Conservation (phyloP, 257 asterid genomes). For the Henckelia pumila region DNA sequence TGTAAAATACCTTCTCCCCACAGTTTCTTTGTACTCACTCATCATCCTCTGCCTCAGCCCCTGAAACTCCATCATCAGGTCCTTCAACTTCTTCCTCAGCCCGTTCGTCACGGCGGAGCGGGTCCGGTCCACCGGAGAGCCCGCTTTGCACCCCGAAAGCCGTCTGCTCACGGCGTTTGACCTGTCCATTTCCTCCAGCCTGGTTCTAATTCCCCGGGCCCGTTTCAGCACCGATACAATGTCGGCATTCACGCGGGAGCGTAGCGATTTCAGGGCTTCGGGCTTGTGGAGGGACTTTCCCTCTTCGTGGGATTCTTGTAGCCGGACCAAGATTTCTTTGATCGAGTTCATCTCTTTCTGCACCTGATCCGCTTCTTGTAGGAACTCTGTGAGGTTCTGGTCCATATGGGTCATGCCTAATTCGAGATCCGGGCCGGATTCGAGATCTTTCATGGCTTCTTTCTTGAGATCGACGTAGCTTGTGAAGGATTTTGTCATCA, state of each 20-base stretch:
- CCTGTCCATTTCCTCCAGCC: conserved; percentile 83
- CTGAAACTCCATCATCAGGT: conserved; percentile 94
- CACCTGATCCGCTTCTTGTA: conserved; percentile 74
- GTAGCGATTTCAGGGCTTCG: conserved; percentile 59
- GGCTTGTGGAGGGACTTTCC: conserved; percentile 69
- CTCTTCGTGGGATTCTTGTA: conserved; percentile 62
- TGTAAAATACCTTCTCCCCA: conserved; percentile 77
- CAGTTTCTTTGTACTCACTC: conserved; percentile 84
- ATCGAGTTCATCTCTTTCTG: conserved; percentile 72
- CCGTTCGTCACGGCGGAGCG: conserved; percentile 83
- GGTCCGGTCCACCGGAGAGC: conserved; percentile 70
- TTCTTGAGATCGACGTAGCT: conserved; percentile 90
- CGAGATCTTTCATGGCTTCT: conserved; percentile 74
- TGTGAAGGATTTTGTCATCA: conserved; percentile 91
- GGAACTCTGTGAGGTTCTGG: conserved; percentile 62
- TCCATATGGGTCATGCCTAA: conserved; percentile 56
- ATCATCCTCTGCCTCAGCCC: conserved; percentile 84
- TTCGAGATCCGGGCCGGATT: conserved; percentile 55
- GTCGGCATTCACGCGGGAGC: conserved; percentile 49
- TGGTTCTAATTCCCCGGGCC: conserved; percentile 55
- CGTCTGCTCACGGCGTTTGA: conserved; percentile 58
- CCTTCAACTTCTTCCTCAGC: conserved; percentile 87
- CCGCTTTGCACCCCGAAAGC: conserved; percentile 72
- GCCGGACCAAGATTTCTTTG: conserved; percentile 46
- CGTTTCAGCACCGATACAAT: conserved; percentile 57